A percentile compares a stretch with the other conserved stretches of the same genome.
phyloP scores from a whole-genome alignment of 164 flowering plant species.

The Liriodendron chinense region DNA sequence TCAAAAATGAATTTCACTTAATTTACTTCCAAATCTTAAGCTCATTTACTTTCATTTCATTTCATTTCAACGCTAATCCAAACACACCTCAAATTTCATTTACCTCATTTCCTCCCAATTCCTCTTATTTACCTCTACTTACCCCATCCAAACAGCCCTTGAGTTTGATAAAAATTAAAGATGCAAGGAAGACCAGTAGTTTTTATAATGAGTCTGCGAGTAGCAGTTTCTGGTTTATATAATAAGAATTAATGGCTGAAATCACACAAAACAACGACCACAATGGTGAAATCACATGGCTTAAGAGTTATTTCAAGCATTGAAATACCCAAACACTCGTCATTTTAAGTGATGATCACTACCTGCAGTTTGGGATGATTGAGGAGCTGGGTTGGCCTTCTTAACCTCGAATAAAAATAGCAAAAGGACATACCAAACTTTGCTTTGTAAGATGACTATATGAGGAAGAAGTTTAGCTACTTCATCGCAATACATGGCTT shows the following conservation, averaged over 20 bases:
- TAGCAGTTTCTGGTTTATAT: no score
- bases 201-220: no score
- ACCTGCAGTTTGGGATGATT: slow-evolving; percentile 43
- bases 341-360: slow-evolving; percentile 9
- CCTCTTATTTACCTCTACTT: no score
- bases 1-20: no score
- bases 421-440: slow-evolving; percentile 71
- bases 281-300: not conserved
- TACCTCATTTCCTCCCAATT: no score
- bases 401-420: slow-evolving; percentile 65
- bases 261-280: no score
- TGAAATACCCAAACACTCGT: not conserved
- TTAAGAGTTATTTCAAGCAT: not conserved
- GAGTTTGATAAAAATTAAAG: slow-evolving; percentile 32
- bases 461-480: slow-evolving; percentile 52
- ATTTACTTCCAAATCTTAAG: no score
- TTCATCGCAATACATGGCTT: slow-evolving; percentile 69
- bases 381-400: slow-evolving; percentile 23
- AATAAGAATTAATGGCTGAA: no score
- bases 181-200: not conserved
- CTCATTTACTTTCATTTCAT: no score
- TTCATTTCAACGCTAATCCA: no score
- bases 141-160: not conserved
- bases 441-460: slow-evolving; percentile 68
- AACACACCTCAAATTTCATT: no score